Conservation (phyloP, 108 stramenopile species). For the Halocafeteria seosinensis region DNA sequence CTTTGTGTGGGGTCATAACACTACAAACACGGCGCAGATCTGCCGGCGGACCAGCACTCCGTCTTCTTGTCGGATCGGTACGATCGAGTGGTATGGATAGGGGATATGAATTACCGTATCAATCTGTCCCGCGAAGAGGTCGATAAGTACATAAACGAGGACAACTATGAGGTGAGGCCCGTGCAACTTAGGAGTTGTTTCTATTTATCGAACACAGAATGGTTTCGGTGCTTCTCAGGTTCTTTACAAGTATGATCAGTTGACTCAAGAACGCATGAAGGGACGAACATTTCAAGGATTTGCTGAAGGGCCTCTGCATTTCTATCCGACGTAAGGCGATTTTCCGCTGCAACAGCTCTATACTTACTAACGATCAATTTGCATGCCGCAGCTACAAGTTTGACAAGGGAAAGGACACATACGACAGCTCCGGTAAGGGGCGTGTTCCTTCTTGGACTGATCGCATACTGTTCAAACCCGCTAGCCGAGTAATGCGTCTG, state of each 20-base stretch:
- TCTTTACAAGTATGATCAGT: too few species aligned
- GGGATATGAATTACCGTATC: constrained; percentile 46
- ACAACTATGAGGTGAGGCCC: background rate
- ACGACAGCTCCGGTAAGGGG: constrained; percentile 32
- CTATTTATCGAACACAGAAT: too few species aligned
- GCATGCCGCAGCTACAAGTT: too few species aligned
- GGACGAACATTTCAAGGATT: background rate
- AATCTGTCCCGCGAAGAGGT: constrained; percentile 34
- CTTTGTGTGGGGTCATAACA: too few species aligned
- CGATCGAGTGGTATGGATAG: constrained; percentile 26
- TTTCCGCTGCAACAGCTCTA: too few species aligned
- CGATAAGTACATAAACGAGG: constrained; percentile 27
- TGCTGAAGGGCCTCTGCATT: background rate
- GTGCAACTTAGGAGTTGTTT: too few species aligned
- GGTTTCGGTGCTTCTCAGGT: too few species aligned
- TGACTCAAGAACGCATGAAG: background rate
- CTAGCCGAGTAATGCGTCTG: background rate
- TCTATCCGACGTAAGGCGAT: background rate
- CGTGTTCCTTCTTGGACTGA: constrained; percentile 35
- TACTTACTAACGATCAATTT: too few species aligned
- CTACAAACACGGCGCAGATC: too few species aligned
- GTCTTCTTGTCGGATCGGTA: constrained; percentile 2
- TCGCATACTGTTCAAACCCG: constrained; percentile 14
- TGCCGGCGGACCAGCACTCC: too few species aligned
- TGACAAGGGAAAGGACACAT: constrained; percentile 3